Evolutionary conservation across 2,329 filamentous ascomycete species (phyloP).

Genomic region (Aureobasidium sp.): DNA sequence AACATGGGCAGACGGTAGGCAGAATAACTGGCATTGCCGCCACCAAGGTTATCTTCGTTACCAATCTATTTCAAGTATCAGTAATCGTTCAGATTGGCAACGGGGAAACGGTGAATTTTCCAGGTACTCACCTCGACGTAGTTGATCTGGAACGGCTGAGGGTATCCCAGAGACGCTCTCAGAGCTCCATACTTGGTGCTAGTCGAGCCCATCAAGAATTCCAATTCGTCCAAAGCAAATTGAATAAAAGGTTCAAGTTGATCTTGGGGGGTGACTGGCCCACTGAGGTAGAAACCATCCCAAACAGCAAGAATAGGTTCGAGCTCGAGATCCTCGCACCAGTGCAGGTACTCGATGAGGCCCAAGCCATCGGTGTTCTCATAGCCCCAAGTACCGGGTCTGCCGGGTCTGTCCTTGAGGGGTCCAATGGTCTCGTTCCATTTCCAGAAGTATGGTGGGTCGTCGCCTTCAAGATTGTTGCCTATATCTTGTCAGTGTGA

Average conservation of each 20-base stretch:
- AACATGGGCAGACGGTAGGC: slow-evolving; percentile 53
- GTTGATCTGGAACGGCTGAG: slow-evolving; percentile 53
- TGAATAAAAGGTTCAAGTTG: slow-evolving; percentile 50
- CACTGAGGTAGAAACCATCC: slow-evolving; percentile 49
- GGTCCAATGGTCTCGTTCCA: slow-evolving; percentile 49
- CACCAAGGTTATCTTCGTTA: slow-evolving; percentile 58
- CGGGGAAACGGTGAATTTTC: neutral
- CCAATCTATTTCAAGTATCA: slow-evolving; percentile 37
- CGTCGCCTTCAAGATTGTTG: slow-evolving; percentile 41
- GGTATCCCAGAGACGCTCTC: slow-evolving; percentile 54
- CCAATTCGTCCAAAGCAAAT: slow-evolving; percentile 55
- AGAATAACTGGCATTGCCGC: slow-evolving; percentile 31
- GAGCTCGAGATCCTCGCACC: slow-evolving; percentile 49
- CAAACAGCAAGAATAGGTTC: slow-evolving; percentile 52
- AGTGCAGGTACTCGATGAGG: slow-evolving; percentile 54
- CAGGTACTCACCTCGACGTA: slow-evolving; percentile 46
- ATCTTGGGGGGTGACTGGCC: slow-evolving; percentile 40
- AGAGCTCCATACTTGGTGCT: slow-evolving; percentile 51
- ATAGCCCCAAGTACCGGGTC: slow-evolving; percentile 52
- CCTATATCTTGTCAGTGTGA: neutral
- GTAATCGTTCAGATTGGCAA: neutral
- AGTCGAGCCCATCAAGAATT: slow-evolving; percentile 52
- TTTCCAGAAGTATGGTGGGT: slow-evolving; percentile 41
- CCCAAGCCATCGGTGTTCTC: slow-evolving; percentile 57
- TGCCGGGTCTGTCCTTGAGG: slow-evolving; percentile 47